phyloP scores from a whole-genome alignment of 371 early-diverging fungal genomes.

The Mucor irregularis region DNA sequence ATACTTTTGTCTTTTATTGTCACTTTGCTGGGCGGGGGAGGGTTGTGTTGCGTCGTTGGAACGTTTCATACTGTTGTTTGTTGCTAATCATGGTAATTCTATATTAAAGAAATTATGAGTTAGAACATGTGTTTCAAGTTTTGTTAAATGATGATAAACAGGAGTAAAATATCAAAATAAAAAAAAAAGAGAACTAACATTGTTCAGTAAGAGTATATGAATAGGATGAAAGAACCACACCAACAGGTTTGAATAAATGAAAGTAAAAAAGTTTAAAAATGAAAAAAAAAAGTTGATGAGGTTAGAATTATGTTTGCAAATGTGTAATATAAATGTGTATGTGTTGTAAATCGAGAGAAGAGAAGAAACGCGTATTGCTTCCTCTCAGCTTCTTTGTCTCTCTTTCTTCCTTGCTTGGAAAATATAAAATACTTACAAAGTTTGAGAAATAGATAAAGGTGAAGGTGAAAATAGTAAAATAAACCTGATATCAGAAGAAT shows the following conservation, averaged over 20 bases:
- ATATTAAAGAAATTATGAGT: background rate
- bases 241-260: background rate
- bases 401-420: no score
- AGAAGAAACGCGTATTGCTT: no score
- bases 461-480: background rate
- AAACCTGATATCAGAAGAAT: background rate
- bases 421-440: background rate
- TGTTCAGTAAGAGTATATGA: background rate
- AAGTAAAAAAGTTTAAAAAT: background rate
- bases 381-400: no score
- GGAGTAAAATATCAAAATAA: background rate
- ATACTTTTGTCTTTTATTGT: slow-evolving; percentile 8
- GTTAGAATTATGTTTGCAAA: no score
- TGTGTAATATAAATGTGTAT: no score
- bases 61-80: slow-evolving; percentile 15
- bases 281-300: no score
- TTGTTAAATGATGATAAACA: background rate
- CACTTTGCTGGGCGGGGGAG: background rate
- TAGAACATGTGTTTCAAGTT: background rate
- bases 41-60: slow-evolving; percentile 11
- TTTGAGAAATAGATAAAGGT: background rate
- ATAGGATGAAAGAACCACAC: background rate
- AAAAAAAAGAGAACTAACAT: slow-evolving; percentile 7
- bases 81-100: background rate
- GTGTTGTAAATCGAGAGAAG: no score